These are phyloP conservation scores for Fusarium sp. DNA, from an alignment of 2,329 filamentous ascomycete genomes.

Conservation along the genomic window DNA sequence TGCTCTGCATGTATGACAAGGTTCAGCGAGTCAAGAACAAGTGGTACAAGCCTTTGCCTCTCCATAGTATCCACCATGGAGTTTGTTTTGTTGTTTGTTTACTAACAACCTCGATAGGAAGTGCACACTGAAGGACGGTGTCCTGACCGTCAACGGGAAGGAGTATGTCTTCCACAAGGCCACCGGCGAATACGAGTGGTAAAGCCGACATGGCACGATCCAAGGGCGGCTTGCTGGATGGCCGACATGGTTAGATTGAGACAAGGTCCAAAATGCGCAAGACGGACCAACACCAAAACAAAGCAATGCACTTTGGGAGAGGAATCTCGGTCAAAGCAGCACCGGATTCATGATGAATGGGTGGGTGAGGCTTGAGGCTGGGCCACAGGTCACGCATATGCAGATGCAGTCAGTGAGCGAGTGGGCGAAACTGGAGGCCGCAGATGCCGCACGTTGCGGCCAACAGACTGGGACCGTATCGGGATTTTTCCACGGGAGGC, in stretches of 20 bases:
- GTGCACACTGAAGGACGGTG: slow-evolving; percentile 96
- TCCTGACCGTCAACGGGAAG: slow-evolving; percentile 90
- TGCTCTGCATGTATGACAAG: slow-evolving; percentile 99
- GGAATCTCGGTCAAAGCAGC: not conserved
- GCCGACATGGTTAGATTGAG: slow-evolving; percentile 12
- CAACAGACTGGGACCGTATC: slow-evolving; percentile 39
- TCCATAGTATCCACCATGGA: not conserved
- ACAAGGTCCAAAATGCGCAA: not conserved
- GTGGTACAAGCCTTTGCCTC: slow-evolving; percentile 63
- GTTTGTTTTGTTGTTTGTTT: slow-evolving; percentile 7
- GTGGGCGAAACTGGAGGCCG: slow-evolving; percentile 14
- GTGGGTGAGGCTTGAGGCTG: slow-evolving; percentile 10
- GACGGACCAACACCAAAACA: slow-evolving; percentile 26
- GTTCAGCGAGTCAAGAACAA: slow-evolving; percentile 99
- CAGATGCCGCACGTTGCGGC: slow-evolving; percentile 32
- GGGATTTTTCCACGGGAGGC: slow-evolving; percentile 18
- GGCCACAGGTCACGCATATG: slow-evolving; percentile 22
- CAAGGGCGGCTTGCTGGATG: not conserved
- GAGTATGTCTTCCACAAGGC: slow-evolving; percentile 99
- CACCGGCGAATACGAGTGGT: slow-evolving; percentile 98
- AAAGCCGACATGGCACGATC: slow-evolving; percentile 37
- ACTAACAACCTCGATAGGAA: slow-evolving; percentile 65
- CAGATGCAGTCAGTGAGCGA: slow-evolving; percentile 4
- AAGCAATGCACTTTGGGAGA: slow-evolving; percentile 10
- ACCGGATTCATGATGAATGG: not conserved